A percentile compares a stretch with the other conserved stretches of the same genome.
phyloP scores from a whole-genome alignment of 1,284 basidiomycete genomes.

The Stygiomarasmius scandens region DNA sequence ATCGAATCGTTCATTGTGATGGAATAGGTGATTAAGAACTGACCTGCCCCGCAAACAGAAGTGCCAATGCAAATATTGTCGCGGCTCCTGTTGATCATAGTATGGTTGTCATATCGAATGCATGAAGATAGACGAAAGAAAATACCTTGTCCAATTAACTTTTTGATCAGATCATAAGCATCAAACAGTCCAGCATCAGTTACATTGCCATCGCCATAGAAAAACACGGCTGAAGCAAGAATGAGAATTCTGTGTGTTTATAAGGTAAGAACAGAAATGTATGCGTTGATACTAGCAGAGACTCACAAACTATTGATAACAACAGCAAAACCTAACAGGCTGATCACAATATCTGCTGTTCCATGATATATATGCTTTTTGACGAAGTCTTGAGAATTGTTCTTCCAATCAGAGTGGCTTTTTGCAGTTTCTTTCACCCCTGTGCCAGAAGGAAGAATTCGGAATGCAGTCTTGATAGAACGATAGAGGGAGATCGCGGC shows the following conservation, averaged over 20 bases:
- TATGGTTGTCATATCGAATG: neutral
- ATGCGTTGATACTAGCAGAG: constrained; percentile 2
- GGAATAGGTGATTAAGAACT: neutral
- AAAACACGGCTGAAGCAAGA: constrained; percentile 75
- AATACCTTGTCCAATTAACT: constrained; percentile 69
- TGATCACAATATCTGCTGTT: constrained; percentile 65
- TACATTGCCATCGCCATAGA: constrained; percentile 47
- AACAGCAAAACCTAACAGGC: constrained; percentile 81
- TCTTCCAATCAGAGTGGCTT: constrained; percentile 59
- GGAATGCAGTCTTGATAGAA: constrained; percentile 13
- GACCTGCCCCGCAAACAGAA: constrained; percentile 80
- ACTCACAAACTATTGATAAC: constrained; percentile 82
- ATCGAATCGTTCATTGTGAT: too few relatives aligned
- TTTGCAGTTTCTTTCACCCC: constrained; percentile 24
- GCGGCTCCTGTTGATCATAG: constrained; percentile 57
- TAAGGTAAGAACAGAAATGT: neutral
- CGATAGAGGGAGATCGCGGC: neutral
- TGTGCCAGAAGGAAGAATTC: constrained; percentile 23
- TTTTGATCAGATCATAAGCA: constrained; percentile 74
- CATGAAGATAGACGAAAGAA: constrained; percentile 25
- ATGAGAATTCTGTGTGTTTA: constrained; percentile 39
- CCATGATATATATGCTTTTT: constrained; percentile 79
- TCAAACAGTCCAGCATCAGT: constrained; percentile 77
- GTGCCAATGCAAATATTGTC: constrained; percentile 82
- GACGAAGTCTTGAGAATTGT: constrained; percentile 71